Evolutionary conservation across 1,284 basidiomycete species (phyloP).

Genomic region (Rhodotorula sp.): DNA sequence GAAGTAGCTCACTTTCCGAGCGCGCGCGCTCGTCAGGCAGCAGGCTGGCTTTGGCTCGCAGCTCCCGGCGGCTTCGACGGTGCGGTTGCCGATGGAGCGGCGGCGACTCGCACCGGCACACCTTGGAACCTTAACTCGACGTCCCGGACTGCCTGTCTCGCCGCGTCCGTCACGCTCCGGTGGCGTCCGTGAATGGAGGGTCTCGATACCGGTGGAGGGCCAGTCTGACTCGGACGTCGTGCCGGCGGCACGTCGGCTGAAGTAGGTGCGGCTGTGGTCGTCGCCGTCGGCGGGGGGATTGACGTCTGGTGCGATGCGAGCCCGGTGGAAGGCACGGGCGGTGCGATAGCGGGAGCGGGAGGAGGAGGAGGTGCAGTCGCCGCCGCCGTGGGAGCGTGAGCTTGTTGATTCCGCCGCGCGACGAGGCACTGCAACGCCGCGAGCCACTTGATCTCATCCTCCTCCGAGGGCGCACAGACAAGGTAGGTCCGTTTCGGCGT

Average conservation of each 20-base stretch:
- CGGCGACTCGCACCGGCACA: not conserved
- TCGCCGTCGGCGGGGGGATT: no score
- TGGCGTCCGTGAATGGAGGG: constrained; percentile 21
- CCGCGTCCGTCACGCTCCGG: constrained; percentile 38
- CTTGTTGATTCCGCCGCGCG: constrained; percentile 18
- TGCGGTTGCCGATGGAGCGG: not conserved
- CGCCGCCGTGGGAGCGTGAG: no score
- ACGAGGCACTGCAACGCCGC: constrained; percentile 89
- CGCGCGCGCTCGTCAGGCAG: no score
- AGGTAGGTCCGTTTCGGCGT: constrained; percentile 87
- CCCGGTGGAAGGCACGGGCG: no score
- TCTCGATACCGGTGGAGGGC: not conserved
- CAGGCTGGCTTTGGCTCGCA: no score
- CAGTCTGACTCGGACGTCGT: not conserved
- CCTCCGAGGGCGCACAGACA: constrained; percentile 91
- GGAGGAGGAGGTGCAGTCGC: not conserved
- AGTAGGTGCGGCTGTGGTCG: not conserved
- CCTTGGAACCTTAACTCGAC: constrained; percentile 36
- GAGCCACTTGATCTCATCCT: constrained; percentile 98
- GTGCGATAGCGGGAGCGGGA: no score
- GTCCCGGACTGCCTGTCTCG: constrained; percentile 32
- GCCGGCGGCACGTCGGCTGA: not conserved
- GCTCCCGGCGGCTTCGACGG: no score
- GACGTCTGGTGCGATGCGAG: no score
- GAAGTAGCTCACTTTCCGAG: no score